These are phyloP conservation scores for Dissoconium aciculare DNA, from an alignment of 2,329 filamentous ascomycete species.

Conservation along the genomic window DNA sequence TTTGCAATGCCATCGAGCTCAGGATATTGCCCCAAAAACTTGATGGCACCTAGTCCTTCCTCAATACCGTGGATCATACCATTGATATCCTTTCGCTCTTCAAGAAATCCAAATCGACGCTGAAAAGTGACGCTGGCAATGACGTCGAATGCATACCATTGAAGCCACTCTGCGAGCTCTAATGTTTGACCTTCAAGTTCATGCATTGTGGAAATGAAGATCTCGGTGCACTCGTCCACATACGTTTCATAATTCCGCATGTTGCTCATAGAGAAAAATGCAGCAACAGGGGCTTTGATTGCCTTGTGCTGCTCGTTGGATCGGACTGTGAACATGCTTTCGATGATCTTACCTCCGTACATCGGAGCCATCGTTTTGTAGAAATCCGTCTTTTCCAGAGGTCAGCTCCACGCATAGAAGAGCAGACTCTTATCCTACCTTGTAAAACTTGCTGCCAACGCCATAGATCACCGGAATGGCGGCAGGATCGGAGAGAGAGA, in stretches of 20 bases:
- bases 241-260: constrained; percentile 65
- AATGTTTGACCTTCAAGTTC: constrained; percentile 3
- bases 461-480: constrained; percentile 48
- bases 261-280: constrained; percentile 38
- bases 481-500: constrained; percentile 54
- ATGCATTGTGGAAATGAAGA: constrained; percentile 36
- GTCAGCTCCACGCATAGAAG: too few relatives aligned
- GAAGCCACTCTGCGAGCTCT: constrained; percentile 4
- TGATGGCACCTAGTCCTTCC: constrained; percentile 4
- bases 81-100: constrained; percentile 11
- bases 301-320: constrained; percentile 3
- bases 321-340: constrained; percentile 5
- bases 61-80: constrained; percentile 9
- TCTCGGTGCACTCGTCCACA: constrained; percentile 55
- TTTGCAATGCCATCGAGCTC: constrained; percentile 1
- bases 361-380: constrained; percentile 9
- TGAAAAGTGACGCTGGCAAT: constrained; percentile 16
- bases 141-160: constrained; percentile 15
- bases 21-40: constrained; percentile 1
- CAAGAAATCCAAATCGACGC: constrained; percentile 12
- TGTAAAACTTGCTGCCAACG: constrained; percentile 28
- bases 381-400: constrained; percentile 7
- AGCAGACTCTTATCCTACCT: too few relatives aligned
- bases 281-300: constrained; percentile 17
- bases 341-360: constrained; percentile 2